Percentiles rank a stretch among this genome's conserved stretches.
phyloP scores from a whole-genome alignment of 495 filamentous ascomycete genomes.

The Parachaetomium inaequale region DNA sequence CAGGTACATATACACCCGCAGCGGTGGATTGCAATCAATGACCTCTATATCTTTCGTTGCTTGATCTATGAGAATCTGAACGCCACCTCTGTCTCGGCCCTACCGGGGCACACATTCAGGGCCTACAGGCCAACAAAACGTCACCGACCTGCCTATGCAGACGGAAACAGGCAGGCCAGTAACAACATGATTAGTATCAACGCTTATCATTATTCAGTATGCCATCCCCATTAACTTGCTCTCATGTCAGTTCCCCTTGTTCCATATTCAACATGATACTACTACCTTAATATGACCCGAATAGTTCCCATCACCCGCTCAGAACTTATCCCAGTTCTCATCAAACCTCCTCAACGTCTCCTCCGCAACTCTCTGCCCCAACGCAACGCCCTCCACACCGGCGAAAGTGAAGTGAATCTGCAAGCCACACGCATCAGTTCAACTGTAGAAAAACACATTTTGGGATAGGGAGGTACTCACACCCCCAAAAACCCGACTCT shows the following conservation, averaged over 20 bases:
- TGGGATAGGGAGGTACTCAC: constrained; percentile 24
- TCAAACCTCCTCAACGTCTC: constrained; percentile 28
- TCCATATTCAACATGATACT: neutral
- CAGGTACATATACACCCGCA: too few relatives aligned
- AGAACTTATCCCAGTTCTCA: constrained; percentile 28
- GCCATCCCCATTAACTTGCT: too few relatives aligned
- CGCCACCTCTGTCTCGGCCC: too few relatives aligned
- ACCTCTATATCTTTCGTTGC: too few relatives aligned
- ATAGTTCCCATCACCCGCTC: neutral
- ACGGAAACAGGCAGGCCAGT: too few relatives aligned
- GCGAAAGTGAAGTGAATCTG: constrained; percentile 37
- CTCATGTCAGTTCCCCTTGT: neutral
- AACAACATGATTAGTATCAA: too few relatives aligned
- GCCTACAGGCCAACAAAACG: too few relatives aligned
- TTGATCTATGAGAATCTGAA: too few relatives aligned
- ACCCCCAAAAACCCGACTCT: constrained; percentile 33
- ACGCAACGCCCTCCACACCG: constrained; percentile 20
- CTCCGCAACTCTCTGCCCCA: constrained; percentile 26
- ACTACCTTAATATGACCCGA: neutral
- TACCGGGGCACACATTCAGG: too few relatives aligned
- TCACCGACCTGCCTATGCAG: too few relatives aligned
- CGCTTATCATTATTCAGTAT: too few relatives aligned
- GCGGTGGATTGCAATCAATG: too few relatives aligned
- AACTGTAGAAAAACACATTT: neutral
- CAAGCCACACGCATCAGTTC: neutral